Evolutionary conservation across 2,329 filamentous ascomycete species (phyloP), one percentile per base, ranked within the genome.

Genomic region (Sordariomycetes sp.): DNA sequence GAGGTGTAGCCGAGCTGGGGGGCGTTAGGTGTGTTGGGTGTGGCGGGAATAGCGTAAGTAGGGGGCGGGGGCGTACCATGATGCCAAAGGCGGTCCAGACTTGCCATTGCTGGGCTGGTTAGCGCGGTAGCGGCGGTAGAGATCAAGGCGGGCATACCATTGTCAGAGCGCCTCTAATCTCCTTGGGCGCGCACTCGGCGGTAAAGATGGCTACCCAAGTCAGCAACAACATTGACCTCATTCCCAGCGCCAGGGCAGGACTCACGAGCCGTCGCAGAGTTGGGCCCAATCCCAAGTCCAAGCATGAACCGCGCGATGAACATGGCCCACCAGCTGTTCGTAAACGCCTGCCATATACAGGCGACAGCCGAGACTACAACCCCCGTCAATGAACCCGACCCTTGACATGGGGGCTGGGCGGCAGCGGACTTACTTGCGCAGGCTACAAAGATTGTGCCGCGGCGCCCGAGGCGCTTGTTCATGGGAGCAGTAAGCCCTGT

Each of bases 241-340:
- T 8, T 32, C 28, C 8, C 28, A 32, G 28, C 39, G 17, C 15
- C 3, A 45, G n/a, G 39, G 39, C n/a, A 45, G 8, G 6, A 45
- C 39, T 7, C 15, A 45, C 39, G 39, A 17, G 39, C 39, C n/a
- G 39, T 45, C 39, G 39, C 82, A 1, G 81, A 81, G 66, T 88
- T 88, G 22, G 84, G 80, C 0, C 85, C 85, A 57, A 89, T 86
- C 1, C 84, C 85, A 25, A 90, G 77, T 0, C 87, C 87, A 20
- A 90, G 76, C 24, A 77, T 71, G 65, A 90, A 87, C 12, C 87
- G 79, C 5, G 85, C 82, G 56, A 87, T 77, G 64, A 90, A 85
- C 74, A 89, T 80, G 63, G 86, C 80, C 76, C 78, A 85, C 85
- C 72, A 75, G 3, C 66, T 73, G 54, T 73, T 72, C 25, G 72